Percentiles rank a stretch among this genome's conserved stretches.
Evolutionary conservation across 2,329 filamentous ascomycete genomes (phyloP).

Genomic region (Alternaria atra): DNA sequence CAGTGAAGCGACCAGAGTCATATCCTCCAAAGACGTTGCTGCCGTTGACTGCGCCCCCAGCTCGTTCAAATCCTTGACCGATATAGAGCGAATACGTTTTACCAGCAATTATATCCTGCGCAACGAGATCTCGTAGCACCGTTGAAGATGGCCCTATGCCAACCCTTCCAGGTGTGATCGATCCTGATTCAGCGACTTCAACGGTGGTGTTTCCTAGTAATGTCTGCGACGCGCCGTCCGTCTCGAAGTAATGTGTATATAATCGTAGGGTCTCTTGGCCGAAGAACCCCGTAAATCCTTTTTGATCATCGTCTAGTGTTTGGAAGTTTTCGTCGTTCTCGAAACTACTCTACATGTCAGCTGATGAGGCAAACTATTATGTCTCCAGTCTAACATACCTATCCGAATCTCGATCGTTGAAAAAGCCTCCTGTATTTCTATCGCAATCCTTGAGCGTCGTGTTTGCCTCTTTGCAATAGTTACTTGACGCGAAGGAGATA

Average conservation of each 20-base stretch:
- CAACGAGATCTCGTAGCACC: constrained; percentile 49
- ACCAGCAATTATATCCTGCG: constrained; percentile 48
- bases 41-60: constrained; percentile 54
- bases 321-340: constrained; percentile 32
- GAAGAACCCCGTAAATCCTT: constrained; percentile 37
- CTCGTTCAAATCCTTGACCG: constrained; percentile 53
- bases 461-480: constrained; percentile 49
- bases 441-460: constrained; percentile 46
- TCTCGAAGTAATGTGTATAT: constrained; percentile 54
- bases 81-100: constrained; percentile 56
- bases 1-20: constrained; percentile 55
- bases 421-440: constrained; percentile 48
- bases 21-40: constrained; percentile 57
- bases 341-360: constrained; percentile 36
- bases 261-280: constrained; percentile 49
- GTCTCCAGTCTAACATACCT: constrained; percentile 34
- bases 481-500: constrained; percentile 49
- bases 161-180: constrained; percentile 45
- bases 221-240: constrained; percentile 49
- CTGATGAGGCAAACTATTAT: not conserved
- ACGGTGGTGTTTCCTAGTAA: constrained; percentile 47
- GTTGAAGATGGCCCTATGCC: constrained; percentile 55
- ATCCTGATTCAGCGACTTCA: constrained; percentile 45
- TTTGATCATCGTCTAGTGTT: constrained; percentile 36
- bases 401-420: constrained; percentile 39